Conservation (phyloP, 768 basidiomycete genomes). For the Amanita subjunquillea region DNA sequence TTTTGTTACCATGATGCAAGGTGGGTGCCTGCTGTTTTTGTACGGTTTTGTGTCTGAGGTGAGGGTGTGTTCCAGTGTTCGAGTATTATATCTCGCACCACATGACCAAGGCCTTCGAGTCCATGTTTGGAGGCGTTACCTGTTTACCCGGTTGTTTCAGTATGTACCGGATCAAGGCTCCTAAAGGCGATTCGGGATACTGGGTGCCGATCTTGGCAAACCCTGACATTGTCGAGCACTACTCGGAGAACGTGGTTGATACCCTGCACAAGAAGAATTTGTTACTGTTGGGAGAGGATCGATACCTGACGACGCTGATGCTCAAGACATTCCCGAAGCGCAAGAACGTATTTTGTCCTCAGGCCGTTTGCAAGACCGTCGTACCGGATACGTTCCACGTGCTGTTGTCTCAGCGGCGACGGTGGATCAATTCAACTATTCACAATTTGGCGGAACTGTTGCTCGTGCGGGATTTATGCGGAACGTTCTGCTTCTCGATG, state of each 20-base stretch:
- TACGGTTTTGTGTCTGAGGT: neutral
- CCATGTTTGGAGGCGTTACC: constrained; percentile 98
- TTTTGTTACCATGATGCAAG: constrained; percentile 99
- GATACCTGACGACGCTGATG: constrained; percentile 94
- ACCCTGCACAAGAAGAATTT: constrained; percentile 99
- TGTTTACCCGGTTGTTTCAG: constrained; percentile 99
- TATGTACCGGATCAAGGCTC: constrained; percentile 99
- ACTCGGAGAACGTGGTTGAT: constrained; percentile 99
- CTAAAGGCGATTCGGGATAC: constrained; percentile 91
- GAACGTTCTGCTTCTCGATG: constrained; percentile 99
- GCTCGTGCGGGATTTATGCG: constrained; percentile 94
- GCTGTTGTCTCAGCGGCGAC: constrained; percentile 89
- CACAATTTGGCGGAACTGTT: constrained; percentile 96
- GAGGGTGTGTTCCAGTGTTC: constrained; percentile 55
- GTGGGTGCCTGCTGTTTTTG: constrained; percentile 33
- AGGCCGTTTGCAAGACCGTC: constrained; percentile 97
- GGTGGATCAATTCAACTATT: constrained; percentile 99
- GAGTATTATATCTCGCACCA: constrained; percentile 99
- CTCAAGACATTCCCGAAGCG: constrained; percentile 99
- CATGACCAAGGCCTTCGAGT: constrained; percentile 98
- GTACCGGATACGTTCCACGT: constrained; percentile 95
- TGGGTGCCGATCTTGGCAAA: constrained; percentile 99
- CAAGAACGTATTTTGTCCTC: constrained; percentile 98
- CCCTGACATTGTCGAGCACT: constrained; percentile 97
- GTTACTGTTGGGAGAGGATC: constrained; percentile 96